Evolutionary conservation across 2,329 filamentous ascomycete genomes (phyloP), one percentile per base, ranked within the genome.

Genomic region (Cladophialophora yegresii): DNA sequence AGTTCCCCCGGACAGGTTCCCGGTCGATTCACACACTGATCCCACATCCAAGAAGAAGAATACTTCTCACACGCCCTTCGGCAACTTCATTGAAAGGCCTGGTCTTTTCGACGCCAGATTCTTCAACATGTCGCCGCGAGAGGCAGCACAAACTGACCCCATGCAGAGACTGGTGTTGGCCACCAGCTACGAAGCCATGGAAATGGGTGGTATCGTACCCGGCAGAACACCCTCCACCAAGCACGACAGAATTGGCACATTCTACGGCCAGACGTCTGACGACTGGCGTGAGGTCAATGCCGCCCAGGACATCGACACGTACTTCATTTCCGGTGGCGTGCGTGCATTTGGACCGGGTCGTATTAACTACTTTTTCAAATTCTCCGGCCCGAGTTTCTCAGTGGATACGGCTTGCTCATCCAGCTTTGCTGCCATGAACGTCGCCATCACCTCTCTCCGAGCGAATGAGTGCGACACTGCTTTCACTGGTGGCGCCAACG

Each of bases 41-140:
- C 84, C 87, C 4, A 87, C 86, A 5, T 88, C 89, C 23, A 91
- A 91, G 75, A 83, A 80, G 33, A 87, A 87, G 75, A 93, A 92
- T 78, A 92, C 89, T 63, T 89, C 86, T 60, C 87, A 90, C 75
- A 91, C 89, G 1, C 88, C 87, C 2, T 91, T 87, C 71, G 90
- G 90, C 16, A 91, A 89, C 78, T 92, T 87, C 78, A 84, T 91
- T 69, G 86, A 91, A 67, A 84, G 92, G 66, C 89, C 90, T 0
- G 89, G 89, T 61, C 81, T 89, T 54, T 93, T 93, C 72, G 90
- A 93, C 71, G 87, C 89, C n/a, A 83, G 88, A 0, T 93, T 93
- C 78, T 93, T 93, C 84, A 92, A 92, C 77, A 92, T 93, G 87
- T 92, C 89, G 40, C 89, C 90, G 5, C 85, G 89, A 70, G 90